Base-by-base conservation (phyloP, 2,329 filamentous ascomycete genomes). In the Erysiphe pulchra region DNA sequence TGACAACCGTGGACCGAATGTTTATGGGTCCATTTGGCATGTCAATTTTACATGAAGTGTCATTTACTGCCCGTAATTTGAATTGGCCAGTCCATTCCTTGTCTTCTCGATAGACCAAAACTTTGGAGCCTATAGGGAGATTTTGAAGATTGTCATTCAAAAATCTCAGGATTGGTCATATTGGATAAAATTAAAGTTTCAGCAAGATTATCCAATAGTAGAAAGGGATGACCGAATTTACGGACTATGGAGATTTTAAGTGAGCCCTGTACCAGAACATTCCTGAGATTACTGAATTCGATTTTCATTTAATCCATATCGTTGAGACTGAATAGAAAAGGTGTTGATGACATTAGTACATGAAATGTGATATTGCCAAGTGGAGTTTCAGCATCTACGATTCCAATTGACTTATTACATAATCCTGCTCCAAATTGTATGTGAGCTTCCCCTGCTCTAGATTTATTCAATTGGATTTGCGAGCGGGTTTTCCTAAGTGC, bases 281-380 rank as follows among this genome's bases (percentile, higher is more conserved):
- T n/a, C n/a, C n/a, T n/a, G n/a, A n/a, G n/a, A n/a, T n/a, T n/a
- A n/a, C n/a, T n/a, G n/a, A n/a, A n/a, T n/a, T n/a, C n/a, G n/a
- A n/a, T n/a, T n/a, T n/a, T n/a, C n/a, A n/a, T n/a, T 42, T n/a
- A 20, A 44, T 44, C 42, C n/a, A 44, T 44, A 44, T 44, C 42
- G 17, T 17, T 13, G 17, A 44, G 42, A 17, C 14, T 17, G 17
- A 44, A 20, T 33, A 44, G 16, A 20, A 44, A 44, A 17, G 32
- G 28, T 17, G 42, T 44, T 14, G n/a, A 12, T n/a, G 42, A 10
- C 4, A 32, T 44, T 16, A 44, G n/a, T 14, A 44, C 42, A 33
- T 44, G 32, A 36, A 44, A 32, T 13, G 12, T 36, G 13, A 44
- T 33, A 10, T 14, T 30, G n/a, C 42, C 6, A 17, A 44, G 16